Evolutionary conservation across 345 rosid genomes (phyloP), one percentile per base, ranked within the genome.

Genomic region (Salix purpurea): DNA sequence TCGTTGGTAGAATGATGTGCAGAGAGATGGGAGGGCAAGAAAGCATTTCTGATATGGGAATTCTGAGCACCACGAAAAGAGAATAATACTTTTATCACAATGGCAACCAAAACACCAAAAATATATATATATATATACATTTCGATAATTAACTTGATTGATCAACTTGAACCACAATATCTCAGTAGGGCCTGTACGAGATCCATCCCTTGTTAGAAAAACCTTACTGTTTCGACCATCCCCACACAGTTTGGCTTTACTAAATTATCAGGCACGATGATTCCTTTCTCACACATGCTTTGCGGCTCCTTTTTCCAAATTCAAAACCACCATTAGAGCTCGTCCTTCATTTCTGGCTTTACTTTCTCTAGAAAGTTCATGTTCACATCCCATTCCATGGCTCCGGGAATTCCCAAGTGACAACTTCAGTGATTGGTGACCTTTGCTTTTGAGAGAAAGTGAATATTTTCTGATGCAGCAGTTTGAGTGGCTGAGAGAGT

Each of bases 311-410:
- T 34, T 21, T 37, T 73, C 36, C 61, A 28, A 50, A 16, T 69
- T 78, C 32, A 58, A 77, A 50, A 6, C 21, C 62, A 32, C 65
- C 71, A 44, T 66, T 56, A 56, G 76, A 62, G 81, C 66, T 66
- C 26, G 67, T 69, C 67, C 70, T 18, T 30, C 28, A 24, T 30
- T 11, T n/a, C 67, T 14, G 12, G 44, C 30, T 56, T 36, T 15
- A 16, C 6, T 56, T 52, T 13, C 28, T 48, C 36, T 28, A 18
- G 11, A 28, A 66, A 36, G 69, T 36, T 10, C 9, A 16, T 34
- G 13, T 67, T 54, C 14, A 46, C 4, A 42, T 11, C 23, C 65
- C 15, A 67, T 72, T 44, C 65, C 58, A 54, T 15, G 48, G 71
- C 26, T 11, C 28, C 1, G 6, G 28, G 15, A n/a, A 13, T 21